A percentile compares a stretch with the other conserved stretches of the same genome.
Evolutionary conservation across 331 rosid genomes (phyloP).

Genomic region (Cydonia oblonga): DNA sequence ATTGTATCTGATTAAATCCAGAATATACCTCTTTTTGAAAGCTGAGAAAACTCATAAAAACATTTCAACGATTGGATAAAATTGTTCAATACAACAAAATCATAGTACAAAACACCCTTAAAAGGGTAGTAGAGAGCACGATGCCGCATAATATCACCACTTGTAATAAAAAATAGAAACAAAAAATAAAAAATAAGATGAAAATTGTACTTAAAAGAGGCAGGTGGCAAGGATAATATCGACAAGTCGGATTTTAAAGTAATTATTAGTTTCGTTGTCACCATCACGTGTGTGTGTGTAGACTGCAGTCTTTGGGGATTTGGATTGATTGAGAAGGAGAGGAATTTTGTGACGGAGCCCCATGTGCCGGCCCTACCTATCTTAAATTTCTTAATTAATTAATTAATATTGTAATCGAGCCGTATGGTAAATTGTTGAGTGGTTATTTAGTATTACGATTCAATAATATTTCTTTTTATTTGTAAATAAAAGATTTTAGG

Average conservation of each 20-base stretch:
- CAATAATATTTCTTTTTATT: fast-evolving
- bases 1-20: fast-evolving
- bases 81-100: not conserved
- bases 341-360: not conserved
- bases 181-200: not conserved
- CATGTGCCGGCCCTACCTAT: not conserved
- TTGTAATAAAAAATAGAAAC: not conserved
- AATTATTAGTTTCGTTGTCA: not conserved
- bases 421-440: not conserved
- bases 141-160: not conserved
- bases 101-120: not conserved
- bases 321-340: no score
- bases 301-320: not conserved
- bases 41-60: fast-evolving
- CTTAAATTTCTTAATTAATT: no score
- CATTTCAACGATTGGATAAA: no score
- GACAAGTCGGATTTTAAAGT: not conserved
- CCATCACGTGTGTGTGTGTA: constrained; percentile 8
- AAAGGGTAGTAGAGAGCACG: not conserved
- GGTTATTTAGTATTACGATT: fast-evolving
- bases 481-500: fast-evolving
- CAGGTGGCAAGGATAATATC: constrained; percentile 9
- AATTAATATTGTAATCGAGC: not conserved
- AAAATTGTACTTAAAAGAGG: not conserved
- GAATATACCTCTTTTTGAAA: fast-evolving